Percentiles rank a stretch among this genome's conserved stretches.
phyloP scores from a whole-genome alignment of 768 basidiomycete species.

The Calocera viscosa region DNA sequence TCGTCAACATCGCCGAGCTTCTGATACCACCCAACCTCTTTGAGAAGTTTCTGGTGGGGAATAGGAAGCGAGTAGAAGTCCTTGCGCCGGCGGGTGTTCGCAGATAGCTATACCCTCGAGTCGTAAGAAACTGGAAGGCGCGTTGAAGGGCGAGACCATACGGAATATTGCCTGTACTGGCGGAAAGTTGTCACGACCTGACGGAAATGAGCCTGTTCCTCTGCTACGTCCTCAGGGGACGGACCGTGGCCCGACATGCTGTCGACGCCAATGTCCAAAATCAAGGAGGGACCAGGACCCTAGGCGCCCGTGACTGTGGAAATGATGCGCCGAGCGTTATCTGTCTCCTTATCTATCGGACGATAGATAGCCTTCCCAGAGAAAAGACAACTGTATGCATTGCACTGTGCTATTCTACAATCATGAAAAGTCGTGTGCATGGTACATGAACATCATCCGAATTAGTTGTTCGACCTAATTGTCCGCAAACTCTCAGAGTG shows the following conservation, averaged over 20 bases:
- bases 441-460: background rate
- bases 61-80: constrained; percentile 60
- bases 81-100: constrained; percentile 57
- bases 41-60: constrained; percentile 57
- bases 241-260: constrained; percentile 7
- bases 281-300: background rate
- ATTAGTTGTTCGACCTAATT: constrained; percentile 3
- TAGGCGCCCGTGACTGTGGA: background rate
- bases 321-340: background rate
- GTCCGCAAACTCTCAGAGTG: background rate
- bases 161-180: constrained; percentile 64
- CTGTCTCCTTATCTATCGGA: background rate
- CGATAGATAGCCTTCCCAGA: background rate
- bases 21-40: constrained; percentile 56
- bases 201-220: constrained; percentile 60
- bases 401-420: constrained; percentile 1
- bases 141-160: constrained; percentile 22
- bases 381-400: background rate
- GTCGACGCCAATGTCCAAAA: constrained; percentile 10
- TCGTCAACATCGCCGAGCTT: constrained; percentile 71
- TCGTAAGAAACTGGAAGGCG: background rate
- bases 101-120: constrained; percentile 34
- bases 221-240: constrained; percentile 20
- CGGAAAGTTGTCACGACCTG: constrained; percentile 65
- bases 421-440: background rate